Evolutionary conservation across 1,139 yeast genomes (phyloP).

Genomic region (Geotrichum candidum): DNA sequence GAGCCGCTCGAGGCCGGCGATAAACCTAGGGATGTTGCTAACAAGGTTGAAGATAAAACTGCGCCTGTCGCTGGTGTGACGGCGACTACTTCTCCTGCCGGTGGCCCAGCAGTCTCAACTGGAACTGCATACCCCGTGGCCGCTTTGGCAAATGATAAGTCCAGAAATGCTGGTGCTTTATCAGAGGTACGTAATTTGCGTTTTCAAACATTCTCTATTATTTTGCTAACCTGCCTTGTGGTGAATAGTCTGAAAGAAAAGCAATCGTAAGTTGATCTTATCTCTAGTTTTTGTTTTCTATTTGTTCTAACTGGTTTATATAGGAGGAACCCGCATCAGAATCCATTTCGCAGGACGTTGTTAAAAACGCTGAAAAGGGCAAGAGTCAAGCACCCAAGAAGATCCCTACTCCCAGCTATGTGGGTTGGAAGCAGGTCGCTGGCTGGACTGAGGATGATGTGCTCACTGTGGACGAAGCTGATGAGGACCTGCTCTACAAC

Average conservation of each 20-base stretch:
- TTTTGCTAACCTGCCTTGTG: not conserved
- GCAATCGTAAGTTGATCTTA: not conserved
- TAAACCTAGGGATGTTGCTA: slow-evolving; percentile 10
- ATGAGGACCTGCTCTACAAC: slow-evolving; percentile 59
- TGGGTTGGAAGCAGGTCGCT: slow-evolving; percentile 94
- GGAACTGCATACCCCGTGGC: slow-evolving; percentile 31
- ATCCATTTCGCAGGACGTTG: slow-evolving; percentile 11
- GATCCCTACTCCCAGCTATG: slow-evolving; percentile 6
- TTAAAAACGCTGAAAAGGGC: slow-evolving; percentile 1
- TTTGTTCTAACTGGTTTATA: not conserved
- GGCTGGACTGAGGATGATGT: slow-evolving; percentile 70
- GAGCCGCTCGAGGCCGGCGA: slow-evolving; percentile 11
- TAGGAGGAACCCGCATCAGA: slow-evolving; percentile 12
- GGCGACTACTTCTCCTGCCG: slow-evolving; percentile 25
- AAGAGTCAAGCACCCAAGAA: not conserved
- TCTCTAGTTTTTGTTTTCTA: not conserved
- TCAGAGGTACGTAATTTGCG: slow-evolving; percentile 2
- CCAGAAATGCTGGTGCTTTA: slow-evolving; percentile 24
- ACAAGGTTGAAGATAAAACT: slow-evolving; percentile 6
- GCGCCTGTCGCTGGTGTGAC: slow-evolving; percentile 27
- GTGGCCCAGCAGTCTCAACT: slow-evolving; percentile 25
- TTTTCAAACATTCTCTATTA: not conserved
- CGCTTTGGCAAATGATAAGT: slow-evolving; percentile 24
- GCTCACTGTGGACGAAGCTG: slow-evolving; percentile 51
- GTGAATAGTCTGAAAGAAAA: not conserved